These are phyloP conservation scores for Neofusicoccum laricinum DNA, from an alignment of 2,329 filamentous ascomycete genomes.

Conservation along the genomic window DNA sequence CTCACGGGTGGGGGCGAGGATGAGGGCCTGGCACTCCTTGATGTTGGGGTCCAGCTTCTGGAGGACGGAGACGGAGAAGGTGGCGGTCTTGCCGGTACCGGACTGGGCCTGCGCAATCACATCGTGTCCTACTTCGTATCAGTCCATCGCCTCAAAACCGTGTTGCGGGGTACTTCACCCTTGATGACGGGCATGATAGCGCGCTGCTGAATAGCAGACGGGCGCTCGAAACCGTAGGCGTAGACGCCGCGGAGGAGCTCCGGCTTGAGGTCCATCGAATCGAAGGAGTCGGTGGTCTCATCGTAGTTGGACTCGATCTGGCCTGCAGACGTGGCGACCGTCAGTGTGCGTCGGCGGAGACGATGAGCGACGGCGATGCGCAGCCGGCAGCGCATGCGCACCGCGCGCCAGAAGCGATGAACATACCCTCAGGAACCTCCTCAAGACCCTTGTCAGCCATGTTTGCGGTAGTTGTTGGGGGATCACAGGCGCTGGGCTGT, in stretches of 20 bases:
- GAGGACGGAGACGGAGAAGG: constrained; percentile 97
- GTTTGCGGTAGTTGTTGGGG: constrained; percentile 64
- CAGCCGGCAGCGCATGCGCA: background rate
- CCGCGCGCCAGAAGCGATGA: constrained; percentile 8
- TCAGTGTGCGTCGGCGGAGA: constrained; percentile 20
- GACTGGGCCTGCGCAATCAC: constrained; percentile 99
- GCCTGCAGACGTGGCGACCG: constrained; percentile 54
- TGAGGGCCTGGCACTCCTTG: constrained; percentile 97
- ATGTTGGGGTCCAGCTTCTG: constrained; percentile 96
- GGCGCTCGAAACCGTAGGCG: constrained; percentile 99
- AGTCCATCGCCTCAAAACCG: background rate
- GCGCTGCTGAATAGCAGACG: constrained; percentile 99
- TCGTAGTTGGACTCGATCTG: constrained; percentile 99
- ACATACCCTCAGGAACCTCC: constrained; percentile 92
- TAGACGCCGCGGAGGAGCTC: constrained; percentile 99
- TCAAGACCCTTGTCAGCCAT: constrained; percentile 99
- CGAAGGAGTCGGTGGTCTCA: constrained; percentile 98
- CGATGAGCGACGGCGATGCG: constrained; percentile 4
- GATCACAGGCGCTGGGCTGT: constrained; percentile 67
- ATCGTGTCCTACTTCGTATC: constrained; percentile 69
- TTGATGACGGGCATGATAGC: constrained; percentile 99
- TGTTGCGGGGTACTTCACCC: constrained; percentile 59
- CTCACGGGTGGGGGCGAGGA: constrained; percentile 96
- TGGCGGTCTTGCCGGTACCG: constrained; percentile 99
- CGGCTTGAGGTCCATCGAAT: constrained; percentile 94